Evolutionary conservation across 106 monocot species (phyloP), one percentile per base, ranked within the genome.

Genomic region (Acanthochlamys bracteata): DNA sequence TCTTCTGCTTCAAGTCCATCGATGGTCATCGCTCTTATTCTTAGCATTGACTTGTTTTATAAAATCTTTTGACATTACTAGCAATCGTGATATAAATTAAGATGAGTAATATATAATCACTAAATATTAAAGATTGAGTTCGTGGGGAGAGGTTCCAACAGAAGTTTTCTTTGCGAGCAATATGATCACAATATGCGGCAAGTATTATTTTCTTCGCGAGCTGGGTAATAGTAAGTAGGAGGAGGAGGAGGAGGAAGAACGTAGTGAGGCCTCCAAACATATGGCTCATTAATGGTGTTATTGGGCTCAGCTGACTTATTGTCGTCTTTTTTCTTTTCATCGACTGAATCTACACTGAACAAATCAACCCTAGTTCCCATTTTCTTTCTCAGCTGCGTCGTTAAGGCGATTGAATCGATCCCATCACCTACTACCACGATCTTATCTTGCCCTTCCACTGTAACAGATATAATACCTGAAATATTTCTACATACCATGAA

Each of bases 361-460:
- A 63, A 22, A 41, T 63, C 63, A 1, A 41, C 43, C 3, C 10
- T 22, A 20, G 4, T 33, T 33, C 63, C 42, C 41, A 63, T 63
- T 20, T 45, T 43, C 63, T 43, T 63, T 9, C 63, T 40, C 40
- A 63, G 20, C 20, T 10, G 1, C 16, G 21, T 33, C 59, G 33
- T 33, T 33, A 33, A 33, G 1, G 1, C 6, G 6, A 33, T 6
- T 3, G 33, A 33, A 33, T 33, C 33, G 6, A 33, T 33, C 6
- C 33, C 33, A 3, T 33, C 33, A 6, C 33, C 33, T 33, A 59
- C 59, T 9, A 59, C 16, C 12, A 16, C 16, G 24, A 25, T 27
- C 59, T 59, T 59, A 1, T 14, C 59, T 59, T 24, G 25, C 27
- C 59, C 59, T 59, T 59, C 59, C 10, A 59, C 10, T 59, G 25